Evolutionary conservation across 495 filamentous ascomycete species (phyloP), one percentile per base, ranked within the genome.

Genomic region (Oidiodendron maius): DNA sequence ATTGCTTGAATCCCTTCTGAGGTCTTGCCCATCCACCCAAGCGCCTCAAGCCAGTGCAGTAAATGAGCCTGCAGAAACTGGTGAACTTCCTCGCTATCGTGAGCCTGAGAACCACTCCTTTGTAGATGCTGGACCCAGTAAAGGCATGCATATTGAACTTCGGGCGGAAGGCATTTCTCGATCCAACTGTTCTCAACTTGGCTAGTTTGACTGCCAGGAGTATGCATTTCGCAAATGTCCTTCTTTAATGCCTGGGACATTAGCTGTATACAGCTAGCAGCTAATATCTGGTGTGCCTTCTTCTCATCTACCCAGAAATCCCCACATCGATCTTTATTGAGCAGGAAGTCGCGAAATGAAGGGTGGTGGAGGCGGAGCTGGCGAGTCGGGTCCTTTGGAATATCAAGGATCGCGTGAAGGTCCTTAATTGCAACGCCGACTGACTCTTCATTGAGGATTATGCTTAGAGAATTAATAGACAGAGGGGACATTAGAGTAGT

Each of bases 361-460:
- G n/a, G n/a, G n/a, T n/a, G n/a, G n/a, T n/a, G n/a, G n/a, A n/a
- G n/a, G n/a, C n/a, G n/a, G n/a, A n/a, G n/a, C n/a, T n/a, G n/a
- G n/a, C n/a, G n/a, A 32, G 28, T 39, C 18, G 37, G 0, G 23
- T 66, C 42, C 5, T 60, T 43, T 34, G 67, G 60, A 20, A 71
- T 55, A 40, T 59, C 46, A 2, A 74, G 47, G 34, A 72, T 59
- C 12, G 65, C 59, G 40, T 63, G 60, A 17, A 70, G 58, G 13
- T 45, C 35, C 9, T 46, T 48, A 21, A 41, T 10, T 13, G 55
- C 46, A 21, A 18, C 15, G 13, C 36, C 23, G 16, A 63, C 36
- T 22, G 62, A 47, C 26, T 46, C 18, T 20, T 46, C 53, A 9
- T 18, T 42, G 18, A 42, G 13, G 69, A 47, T 25, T 58, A 53